Percentiles rank a stretch among this genome's conserved stretches.
Conservation (phyloP, 805 yeast species). For the Metschnikowia lochheadii region DNA sequence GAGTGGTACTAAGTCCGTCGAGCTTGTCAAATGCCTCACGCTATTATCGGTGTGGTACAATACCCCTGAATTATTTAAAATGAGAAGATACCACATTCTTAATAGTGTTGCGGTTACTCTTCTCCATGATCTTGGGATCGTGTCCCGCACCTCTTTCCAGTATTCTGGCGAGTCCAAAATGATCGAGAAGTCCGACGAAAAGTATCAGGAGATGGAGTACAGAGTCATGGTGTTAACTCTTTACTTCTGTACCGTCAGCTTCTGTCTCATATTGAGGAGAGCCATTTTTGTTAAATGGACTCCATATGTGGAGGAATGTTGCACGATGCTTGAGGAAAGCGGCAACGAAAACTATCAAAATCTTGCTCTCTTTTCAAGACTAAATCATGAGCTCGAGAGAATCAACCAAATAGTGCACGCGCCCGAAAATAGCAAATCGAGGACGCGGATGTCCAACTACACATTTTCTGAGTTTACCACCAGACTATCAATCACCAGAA, state of each 20-base stretch:
- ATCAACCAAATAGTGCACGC: constrained; percentile 50
- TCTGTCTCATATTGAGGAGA: constrained; percentile 62
- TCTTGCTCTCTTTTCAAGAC: constrained; percentile 54
- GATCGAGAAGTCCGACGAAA: constrained; percentile 13
- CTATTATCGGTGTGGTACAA: constrained; percentile 76
- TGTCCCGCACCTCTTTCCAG: constrained; percentile 40
- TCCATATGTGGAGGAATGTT: constrained; percentile 59
- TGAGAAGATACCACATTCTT: constrained; percentile 71
- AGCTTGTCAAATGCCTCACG: constrained; percentile 58
- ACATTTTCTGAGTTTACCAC: constrained; percentile 48
- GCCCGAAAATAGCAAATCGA: constrained; percentile 23
- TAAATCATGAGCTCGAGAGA: constrained; percentile 59
- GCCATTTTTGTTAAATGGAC: constrained; percentile 61
- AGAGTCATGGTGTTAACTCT: constrained; percentile 52
- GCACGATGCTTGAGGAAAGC: constrained; percentile 41
- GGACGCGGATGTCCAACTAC: constrained; percentile 31
- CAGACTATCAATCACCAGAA: constrained; percentile 39
- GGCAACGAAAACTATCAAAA: constrained; percentile 31
- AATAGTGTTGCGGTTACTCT: constrained; percentile 61
- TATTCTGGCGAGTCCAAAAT: constrained; percentile 13
- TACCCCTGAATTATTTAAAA: constrained; percentile 75
- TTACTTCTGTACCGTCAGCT: constrained; percentile 59
- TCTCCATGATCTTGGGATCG: constrained; percentile 73
- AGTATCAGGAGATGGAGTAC: constrained; percentile 38
- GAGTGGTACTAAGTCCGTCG: constrained; percentile 66